Evolutionary conservation across 2,329 filamentous ascomycete species (phyloP), one percentile per base, ranked within the genome.

Genomic region (Alternaria alternata): DNA sequence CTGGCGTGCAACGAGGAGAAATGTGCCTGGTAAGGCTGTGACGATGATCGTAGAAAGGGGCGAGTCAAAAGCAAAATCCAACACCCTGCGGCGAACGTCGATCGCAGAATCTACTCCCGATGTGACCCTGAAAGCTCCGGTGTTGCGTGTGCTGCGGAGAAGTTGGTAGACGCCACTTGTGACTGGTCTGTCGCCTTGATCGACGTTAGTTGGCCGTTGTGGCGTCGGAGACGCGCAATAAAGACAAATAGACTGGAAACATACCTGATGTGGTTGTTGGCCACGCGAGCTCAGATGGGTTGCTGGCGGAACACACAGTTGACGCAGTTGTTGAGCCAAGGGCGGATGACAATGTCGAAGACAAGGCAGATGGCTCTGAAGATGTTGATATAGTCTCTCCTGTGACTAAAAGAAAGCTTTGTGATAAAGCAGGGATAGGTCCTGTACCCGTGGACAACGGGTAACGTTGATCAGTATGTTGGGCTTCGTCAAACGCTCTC

Each of bases 381-480:
- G 49, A 22, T 51, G 44, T 30, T 53, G 53, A 54, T 38, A 47
- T 57, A 42, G 64, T 60, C 6, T 60, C 58, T 60, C 64, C 65
- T 12, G 62, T 58, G 22, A 67, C 51, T 39, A 63, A 67, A 32
- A 74, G 55, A 54, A 69, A 69, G 11, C 60, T 58, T 39, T 68
- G 65, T 44, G 71, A 65, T 8, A 69, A 24, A 14, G 64, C 56
- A 47, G 73, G 64, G 26, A 70, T 64, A 36, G 70, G 54, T 43
- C 65, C 65, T 34, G 61, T 61, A 38, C 64, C 66, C 14, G 68
- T 49, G 57, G 63, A 59, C 46, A 73, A 55, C 36, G 71, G 68
- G 51, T 68, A 66, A 39, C 48, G 61, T 56, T 72, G 69, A 48
- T 66, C 59, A 52, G 68, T 69, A 47, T 73, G 63, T 60, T 67